Conservation (phyloP, 2,329 filamentous ascomycete genomes). For the Metarhizium sp. region DNA sequence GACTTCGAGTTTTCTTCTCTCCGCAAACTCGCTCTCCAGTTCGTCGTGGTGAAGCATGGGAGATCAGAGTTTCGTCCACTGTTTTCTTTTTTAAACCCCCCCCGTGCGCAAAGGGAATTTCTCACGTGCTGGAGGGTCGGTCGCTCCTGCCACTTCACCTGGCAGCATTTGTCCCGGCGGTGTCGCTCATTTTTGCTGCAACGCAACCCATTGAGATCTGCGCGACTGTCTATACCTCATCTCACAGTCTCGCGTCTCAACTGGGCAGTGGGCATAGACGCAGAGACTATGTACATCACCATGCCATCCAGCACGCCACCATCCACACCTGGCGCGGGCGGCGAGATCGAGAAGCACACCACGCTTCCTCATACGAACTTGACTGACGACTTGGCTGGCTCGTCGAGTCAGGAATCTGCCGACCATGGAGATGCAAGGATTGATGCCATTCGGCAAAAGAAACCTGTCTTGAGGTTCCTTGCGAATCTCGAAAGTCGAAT, state of each 20-base stretch:
- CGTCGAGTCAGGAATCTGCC: neutral
- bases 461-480: neutral
- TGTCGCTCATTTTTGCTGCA: no score
- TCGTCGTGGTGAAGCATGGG: no score
- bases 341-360: neutral
- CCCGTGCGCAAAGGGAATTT: no score
- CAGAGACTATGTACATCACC: neutral
- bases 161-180: neutral
- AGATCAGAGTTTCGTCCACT: neutral
- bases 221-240: neutral
- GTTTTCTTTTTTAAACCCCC: neutral
- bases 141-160: neutral
- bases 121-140: neutral
- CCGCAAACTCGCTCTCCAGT: no score
- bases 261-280: no score
- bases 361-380: neutral
- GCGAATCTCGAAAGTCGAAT: conserved; percentile 2
- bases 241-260: neutral
- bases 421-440: neutral
- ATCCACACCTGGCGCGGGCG: neutral
- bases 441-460: neutral
- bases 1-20: no score
- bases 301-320: neutral
- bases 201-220: neutral
- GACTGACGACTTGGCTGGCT: neutral